Evolutionary conservation across 108 stramenopile species (phyloP).

Genomic region (Skeletonema potamos): DNA sequence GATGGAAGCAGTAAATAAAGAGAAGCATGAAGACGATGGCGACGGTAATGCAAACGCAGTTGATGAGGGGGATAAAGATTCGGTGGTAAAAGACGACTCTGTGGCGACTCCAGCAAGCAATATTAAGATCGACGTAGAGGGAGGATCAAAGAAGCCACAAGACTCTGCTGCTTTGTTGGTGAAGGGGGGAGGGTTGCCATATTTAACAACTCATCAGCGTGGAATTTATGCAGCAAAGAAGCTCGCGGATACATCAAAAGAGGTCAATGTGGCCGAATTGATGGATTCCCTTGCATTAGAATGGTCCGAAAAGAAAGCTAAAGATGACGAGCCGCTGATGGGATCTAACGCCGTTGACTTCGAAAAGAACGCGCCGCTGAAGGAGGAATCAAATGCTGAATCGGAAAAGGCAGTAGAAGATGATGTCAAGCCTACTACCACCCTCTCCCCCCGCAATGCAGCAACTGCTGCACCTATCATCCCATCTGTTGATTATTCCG

Average conservation of each 20-base stretch:
- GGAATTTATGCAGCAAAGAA: too few species aligned
- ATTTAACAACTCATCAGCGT: too few species aligned
- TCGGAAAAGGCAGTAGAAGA: not conserved
- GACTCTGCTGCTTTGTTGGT: too few species aligned
- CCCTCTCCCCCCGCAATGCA: too few species aligned
- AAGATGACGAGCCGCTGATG: not conserved
- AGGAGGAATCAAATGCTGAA: not conserved
- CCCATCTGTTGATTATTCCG: not conserved
- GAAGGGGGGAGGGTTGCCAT: too few species aligned
- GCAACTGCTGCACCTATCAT: too few species aligned
- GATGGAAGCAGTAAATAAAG: not conserved
- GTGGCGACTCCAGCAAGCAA: not conserved
- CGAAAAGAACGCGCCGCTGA: too few species aligned
- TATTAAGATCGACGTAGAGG: not conserved
- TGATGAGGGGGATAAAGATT: not conserved
- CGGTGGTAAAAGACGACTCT: not conserved
- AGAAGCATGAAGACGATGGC: not conserved
- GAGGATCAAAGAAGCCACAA: not conserved
- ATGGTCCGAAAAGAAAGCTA: not conserved
- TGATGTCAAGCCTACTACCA: not conserved
- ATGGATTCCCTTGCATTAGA: not conserved
- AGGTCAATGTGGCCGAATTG: not conserved
- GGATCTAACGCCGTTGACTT: too few species aligned
- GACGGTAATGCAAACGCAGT: too few species aligned
- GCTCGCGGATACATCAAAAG: not conserved